These are phyloP conservation scores for Fusarium sp. DNA, from an alignment of 2,329 filamentous ascomycete species.

Conservation along the genomic window DNA sequence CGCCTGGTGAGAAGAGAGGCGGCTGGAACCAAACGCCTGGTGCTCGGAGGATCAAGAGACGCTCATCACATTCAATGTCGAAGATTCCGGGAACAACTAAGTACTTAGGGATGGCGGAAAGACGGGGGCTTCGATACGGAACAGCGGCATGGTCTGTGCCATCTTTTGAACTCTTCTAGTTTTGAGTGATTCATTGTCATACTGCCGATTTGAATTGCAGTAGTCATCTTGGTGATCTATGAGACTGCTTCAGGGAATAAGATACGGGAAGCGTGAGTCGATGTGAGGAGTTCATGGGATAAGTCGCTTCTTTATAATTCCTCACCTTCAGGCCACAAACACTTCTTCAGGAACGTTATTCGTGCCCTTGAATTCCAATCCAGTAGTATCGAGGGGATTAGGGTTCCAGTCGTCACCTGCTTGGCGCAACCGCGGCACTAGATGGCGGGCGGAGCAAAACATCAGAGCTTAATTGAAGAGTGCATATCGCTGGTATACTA, in stretches of 20 bases:
- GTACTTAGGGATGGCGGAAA: not conserved
- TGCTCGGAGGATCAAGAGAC: not conserved
- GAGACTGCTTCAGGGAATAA: not conserved
- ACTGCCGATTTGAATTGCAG: not conserved
- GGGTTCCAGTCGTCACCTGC: not conserved
- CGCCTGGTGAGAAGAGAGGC: not conserved
- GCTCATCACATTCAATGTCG: not conserved
- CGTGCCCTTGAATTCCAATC: not conserved
- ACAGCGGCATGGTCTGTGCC: not conserved
- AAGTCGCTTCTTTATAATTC: not conserved
- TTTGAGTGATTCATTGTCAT: not conserved
- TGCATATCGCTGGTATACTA: not conserved
- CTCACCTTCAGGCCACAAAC: not conserved
- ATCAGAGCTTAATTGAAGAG: not conserved
- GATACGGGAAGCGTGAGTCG: not conserved
- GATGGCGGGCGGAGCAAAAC: not conserved
- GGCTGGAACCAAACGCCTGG: not conserved
- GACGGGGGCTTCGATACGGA: not conserved
- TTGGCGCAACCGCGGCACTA: not conserved
- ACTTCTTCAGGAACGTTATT: not conserved
- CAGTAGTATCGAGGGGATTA: not conserved
- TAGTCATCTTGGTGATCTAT: not conserved
- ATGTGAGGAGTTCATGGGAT: not conserved
- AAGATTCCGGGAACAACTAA: slow-evolving; percentile 2
- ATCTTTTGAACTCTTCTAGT: not conserved